Evolutionary conservation across 345 rosid genomes (phyloP).

Genomic region (Eucalyptus sp.): DNA sequence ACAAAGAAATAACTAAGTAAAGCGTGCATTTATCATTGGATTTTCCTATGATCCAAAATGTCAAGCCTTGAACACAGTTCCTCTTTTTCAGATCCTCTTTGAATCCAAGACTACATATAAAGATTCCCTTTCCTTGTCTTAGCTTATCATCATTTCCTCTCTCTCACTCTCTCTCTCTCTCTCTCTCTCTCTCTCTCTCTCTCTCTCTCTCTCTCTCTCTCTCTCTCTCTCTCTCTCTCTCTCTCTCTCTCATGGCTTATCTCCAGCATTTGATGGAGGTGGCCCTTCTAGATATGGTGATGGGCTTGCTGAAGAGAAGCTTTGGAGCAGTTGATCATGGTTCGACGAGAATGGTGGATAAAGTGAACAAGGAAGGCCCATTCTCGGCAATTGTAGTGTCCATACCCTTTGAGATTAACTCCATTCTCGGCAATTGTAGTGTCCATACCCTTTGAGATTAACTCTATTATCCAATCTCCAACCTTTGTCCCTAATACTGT

Average conservation of each 20-base stretch:
- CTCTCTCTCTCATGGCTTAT: background rate
- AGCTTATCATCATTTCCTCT: background rate
- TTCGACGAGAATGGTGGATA: slow-evolving; percentile 4
- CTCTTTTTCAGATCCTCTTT: background rate
- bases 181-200: no score
- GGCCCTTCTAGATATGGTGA: background rate
- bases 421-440: slow-evolving; percentile 51
- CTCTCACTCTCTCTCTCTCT: no score
- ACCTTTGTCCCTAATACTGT: slow-evolving; percentile 9
- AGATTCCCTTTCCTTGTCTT: background rate
- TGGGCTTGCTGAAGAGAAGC: background rate
- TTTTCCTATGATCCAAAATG: background rate
- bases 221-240: no score
- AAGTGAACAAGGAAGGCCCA: slow-evolving; percentile 29
- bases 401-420: no score
- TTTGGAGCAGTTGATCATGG: slow-evolving; percentile 13
- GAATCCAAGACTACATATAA: background rate
- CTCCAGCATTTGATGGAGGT: background rate
- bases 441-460: slow-evolving; percentile 63
- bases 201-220: no score
- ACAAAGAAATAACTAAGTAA: background rate
- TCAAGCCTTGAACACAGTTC: background rate
- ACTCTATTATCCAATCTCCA: slow-evolving; percentile 50
- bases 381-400: no score
- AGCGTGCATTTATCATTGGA: background rate